Percentiles rank a stretch among this genome's conserved stretches.
Evolutionary conservation across 306 rosid genomes (phyloP).

Genomic region (Vicia faba): DNA sequence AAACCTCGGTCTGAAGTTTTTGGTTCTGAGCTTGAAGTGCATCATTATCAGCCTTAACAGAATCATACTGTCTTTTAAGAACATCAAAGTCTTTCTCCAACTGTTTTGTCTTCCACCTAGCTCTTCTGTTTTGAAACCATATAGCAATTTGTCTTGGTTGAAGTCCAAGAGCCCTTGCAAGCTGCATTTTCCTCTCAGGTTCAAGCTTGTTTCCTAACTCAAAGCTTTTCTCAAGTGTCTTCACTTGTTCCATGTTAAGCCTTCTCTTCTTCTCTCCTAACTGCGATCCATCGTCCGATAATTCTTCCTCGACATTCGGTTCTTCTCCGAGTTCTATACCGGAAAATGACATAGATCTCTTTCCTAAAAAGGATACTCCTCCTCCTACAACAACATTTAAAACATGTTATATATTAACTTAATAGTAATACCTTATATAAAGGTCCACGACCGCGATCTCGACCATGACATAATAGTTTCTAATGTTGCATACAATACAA

Average conservation of each 20-base stretch:
- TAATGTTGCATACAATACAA: neutral
- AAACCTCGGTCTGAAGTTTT: constrained; percentile 86
- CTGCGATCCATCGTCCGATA: constrained; percentile 90
- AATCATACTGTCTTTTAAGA: constrained; percentile 75
- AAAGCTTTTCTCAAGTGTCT: constrained; percentile 92
- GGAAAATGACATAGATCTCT: constrained; percentile 86
- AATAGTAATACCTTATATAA: neutral
- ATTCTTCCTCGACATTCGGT: constrained; percentile 74
- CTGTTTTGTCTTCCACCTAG: constrained; percentile 97
- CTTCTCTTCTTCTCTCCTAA: constrained; percentile 93
- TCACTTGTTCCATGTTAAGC: constrained; percentile 90
- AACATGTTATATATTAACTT: neutral
- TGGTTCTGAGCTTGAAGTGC: constrained; percentile 74
- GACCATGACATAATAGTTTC: neutral
- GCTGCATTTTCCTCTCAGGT: constrained; percentile 95
- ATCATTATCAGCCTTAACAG: constrained; percentile 78
- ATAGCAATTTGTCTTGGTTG: constrained; percentile 94
- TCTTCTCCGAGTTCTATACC: constrained; percentile 78
- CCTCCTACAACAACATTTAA: constrained; percentile 51
- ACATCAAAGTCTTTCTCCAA: constrained; percentile 85
- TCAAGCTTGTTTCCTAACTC: constrained; percentile 94
- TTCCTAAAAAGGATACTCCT: constrained; percentile 69
- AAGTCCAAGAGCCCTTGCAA: constrained; percentile 82
- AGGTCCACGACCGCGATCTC: neutral
- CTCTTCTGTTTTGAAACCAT: constrained; percentile 95